A percentile compares a stretch with the other conserved stretches of the same genome.
Conservation (phyloP, 352 stramenopile genomes). For the Globisporangium barbulae region DNA sequence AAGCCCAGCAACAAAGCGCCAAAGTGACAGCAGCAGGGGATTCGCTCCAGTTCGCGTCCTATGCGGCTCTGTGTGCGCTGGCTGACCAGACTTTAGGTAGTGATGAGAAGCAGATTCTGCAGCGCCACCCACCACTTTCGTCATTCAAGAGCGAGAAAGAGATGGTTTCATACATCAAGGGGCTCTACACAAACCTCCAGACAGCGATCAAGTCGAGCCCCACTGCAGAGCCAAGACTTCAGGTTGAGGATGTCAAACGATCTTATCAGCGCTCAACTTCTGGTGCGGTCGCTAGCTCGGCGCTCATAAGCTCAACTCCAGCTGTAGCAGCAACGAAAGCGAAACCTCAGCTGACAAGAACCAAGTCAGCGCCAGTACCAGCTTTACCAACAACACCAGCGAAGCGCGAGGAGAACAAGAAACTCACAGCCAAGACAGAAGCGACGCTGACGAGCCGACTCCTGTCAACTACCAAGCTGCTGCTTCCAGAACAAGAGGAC, state of each 20-base stretch:
- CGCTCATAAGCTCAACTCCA: neutral
- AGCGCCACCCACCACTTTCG: constrained; percentile 22
- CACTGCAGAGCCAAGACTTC: neutral
- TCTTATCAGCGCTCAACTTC: neutral
- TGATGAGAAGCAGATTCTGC: neutral
- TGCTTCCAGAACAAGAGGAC: constrained; percentile 21
- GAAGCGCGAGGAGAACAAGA: neutral
- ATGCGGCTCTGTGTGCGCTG: constrained; percentile 49
- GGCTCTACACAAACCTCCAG: constrained; percentile 35
- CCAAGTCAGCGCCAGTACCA: neutral
- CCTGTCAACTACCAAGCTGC: neutral
- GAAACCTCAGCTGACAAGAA: neutral
- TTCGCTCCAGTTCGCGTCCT: constrained; percentile 26
- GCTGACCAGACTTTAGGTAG: constrained; percentile 19
- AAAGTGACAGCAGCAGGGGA: neutral
- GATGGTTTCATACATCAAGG: constrained; percentile 31
- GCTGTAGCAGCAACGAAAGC: neutral
- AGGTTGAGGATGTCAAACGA: neutral
- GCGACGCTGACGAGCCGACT: neutral
- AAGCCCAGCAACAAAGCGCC: neutral
- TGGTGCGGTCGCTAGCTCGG: no score
- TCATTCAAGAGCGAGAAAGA: constrained; percentile 29
- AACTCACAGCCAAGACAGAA: neutral
- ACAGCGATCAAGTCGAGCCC: neutral
- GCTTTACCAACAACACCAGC: neutral